A percentile compares a stretch with the other conserved stretches of the same genome.
These are phyloP conservation scores for Dentipellis sp. DNA, from an alignment of 768 basidiomycete species.

Conservation along the genomic window DNA sequence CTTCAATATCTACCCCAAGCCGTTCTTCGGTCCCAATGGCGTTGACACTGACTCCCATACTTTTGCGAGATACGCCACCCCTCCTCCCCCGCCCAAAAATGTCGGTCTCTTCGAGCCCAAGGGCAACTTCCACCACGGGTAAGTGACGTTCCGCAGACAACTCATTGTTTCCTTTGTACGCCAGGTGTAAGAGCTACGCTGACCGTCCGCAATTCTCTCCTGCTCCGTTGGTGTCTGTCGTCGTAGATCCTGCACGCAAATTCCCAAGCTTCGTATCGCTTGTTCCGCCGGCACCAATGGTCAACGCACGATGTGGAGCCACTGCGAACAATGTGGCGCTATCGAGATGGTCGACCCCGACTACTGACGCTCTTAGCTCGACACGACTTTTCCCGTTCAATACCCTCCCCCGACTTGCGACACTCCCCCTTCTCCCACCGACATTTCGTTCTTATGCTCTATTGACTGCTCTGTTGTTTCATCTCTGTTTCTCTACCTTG, in stretches of 20 bases:
- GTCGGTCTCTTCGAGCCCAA: slow-evolving; percentile 65
- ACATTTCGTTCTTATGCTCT: no score
- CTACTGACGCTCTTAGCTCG: slow-evolving; percentile 19
- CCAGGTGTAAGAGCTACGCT: slow-evolving; percentile 7
- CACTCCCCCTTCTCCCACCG: no score
- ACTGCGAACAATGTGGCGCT: slow-evolving; percentile 82
- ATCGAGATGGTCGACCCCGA: slow-evolving; percentile 83
- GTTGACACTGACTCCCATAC: slow-evolving; percentile 36
- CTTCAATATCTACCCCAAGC: slow-evolving; percentile 42
- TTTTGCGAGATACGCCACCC: slow-evolving; percentile 18
- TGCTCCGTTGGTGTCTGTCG: not conserved
- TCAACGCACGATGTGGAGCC: slow-evolving; percentile 77
- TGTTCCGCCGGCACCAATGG: slow-evolving; percentile 64
- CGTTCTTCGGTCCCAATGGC: slow-evolving; percentile 18
- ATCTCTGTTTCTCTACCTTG: no score
- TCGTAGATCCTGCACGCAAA: slow-evolving; percentile 62
- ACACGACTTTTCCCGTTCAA: no score
- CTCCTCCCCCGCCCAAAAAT: slow-evolving; percentile 31
- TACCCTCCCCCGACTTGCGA: no score
- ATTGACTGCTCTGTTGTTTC: no score
- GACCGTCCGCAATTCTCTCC: slow-evolving; percentile 1
- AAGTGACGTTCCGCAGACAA: slow-evolving; percentile 20
- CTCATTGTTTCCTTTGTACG: not conserved
- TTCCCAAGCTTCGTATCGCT: slow-evolving; percentile 75
- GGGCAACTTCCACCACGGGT: slow-evolving; percentile 65